Evolutionary conservation across 176 grass and related monocot species (phyloP).

Genomic region (Zoysia japonica): DNA sequence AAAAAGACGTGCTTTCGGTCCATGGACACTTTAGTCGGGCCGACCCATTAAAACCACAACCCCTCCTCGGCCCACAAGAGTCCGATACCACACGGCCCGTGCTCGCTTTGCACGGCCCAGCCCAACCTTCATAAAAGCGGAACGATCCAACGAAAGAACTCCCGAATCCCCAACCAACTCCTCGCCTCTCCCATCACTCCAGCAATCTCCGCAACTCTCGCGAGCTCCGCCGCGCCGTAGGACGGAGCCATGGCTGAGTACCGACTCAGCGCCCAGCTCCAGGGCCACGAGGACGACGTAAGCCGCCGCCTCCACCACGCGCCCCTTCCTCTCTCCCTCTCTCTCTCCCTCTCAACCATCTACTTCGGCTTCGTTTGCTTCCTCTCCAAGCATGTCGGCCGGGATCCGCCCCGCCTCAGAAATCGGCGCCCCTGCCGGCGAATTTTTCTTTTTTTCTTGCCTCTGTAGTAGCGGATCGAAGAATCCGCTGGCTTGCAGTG

Average conservation of each 20-base stretch:
- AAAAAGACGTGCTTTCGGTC: not conserved
- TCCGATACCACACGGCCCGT: not conserved
- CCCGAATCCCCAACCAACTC: slow-evolving; percentile 26
- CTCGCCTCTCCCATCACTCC: slow-evolving; percentile 11
- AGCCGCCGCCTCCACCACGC: not conserved
- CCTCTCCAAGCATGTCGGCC: slow-evolving; percentile 32
- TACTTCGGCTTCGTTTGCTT: slow-evolving; percentile 39
- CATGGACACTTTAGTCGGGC: not conserved
- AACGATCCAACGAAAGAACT: not conserved
- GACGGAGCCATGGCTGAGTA: slow-evolving; percentile 52
- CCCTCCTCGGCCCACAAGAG: not conserved
- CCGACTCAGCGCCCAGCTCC: slow-evolving; percentile 68
- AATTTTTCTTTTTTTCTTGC: not conserved
- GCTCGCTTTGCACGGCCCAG: slow-evolving; percentile 4
- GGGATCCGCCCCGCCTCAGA: slow-evolving; percentile 8
- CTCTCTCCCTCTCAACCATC: not conserved
- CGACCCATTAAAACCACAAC: not conserved
- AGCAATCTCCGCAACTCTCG: slow-evolving; percentile 10
- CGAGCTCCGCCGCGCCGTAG: slow-evolving; percentile 29
- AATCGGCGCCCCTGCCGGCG: not conserved
- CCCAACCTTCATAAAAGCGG: not conserved
- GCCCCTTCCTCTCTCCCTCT: not conserved
- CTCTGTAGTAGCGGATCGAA: too few relatives aligned
- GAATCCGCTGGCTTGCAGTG: not conserved
- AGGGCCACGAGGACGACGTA: slow-evolving; percentile 88